Percentiles rank a stretch among this genome's conserved stretches.
Evolutionary conservation across 2,329 filamentous ascomycete species (phyloP).

Genomic region (Metarhizium album): DNA sequence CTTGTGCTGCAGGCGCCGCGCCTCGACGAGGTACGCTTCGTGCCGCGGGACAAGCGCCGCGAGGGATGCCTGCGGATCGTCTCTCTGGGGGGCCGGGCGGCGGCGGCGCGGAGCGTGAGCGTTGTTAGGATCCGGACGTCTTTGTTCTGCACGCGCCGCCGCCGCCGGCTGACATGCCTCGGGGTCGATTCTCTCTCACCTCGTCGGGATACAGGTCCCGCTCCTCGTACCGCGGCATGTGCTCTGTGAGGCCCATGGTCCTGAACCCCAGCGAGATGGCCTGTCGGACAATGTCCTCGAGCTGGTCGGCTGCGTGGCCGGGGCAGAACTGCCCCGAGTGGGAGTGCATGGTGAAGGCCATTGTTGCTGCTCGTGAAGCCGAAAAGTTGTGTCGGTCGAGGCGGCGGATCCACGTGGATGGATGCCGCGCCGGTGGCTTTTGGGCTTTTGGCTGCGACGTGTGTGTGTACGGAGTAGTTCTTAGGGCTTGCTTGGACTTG

Average conservation of each 20-base stretch:
- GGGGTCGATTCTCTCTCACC: constrained; percentile 45
- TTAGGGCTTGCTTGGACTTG: no score
- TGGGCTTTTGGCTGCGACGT: no score
- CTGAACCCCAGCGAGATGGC: constrained; percentile 72
- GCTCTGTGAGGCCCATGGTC: constrained; percentile 82
- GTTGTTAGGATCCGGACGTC: no score
- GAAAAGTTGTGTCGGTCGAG: no score
- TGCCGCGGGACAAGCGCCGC: constrained; percentile 44
- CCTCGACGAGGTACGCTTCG: constrained; percentile 65
- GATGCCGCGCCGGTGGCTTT: no score
- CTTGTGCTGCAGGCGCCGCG: constrained; percentile 55
- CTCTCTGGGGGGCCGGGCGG: no score
- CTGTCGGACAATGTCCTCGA: constrained; percentile 73
- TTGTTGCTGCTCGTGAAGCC: constrained; percentile 32
- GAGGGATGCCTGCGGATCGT: constrained; percentile 36
- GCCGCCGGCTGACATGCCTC: no score
- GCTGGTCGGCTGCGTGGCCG: constrained; percentile 71
- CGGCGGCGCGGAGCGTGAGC: no score
- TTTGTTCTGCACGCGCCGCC: no score
- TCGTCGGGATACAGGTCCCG: constrained; percentile 90
- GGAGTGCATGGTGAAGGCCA: constrained; percentile 97
- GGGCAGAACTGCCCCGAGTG: constrained; percentile 97
- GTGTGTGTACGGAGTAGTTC: neutral
- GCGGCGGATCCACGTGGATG: no score
- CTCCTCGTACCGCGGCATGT: constrained; percentile 71